Evolutionary conservation across 1,284 basidiomycete species (phyloP), one percentile per base, ranked within the genome.

Genomic region (Rhizoctonia solani): DNA sequence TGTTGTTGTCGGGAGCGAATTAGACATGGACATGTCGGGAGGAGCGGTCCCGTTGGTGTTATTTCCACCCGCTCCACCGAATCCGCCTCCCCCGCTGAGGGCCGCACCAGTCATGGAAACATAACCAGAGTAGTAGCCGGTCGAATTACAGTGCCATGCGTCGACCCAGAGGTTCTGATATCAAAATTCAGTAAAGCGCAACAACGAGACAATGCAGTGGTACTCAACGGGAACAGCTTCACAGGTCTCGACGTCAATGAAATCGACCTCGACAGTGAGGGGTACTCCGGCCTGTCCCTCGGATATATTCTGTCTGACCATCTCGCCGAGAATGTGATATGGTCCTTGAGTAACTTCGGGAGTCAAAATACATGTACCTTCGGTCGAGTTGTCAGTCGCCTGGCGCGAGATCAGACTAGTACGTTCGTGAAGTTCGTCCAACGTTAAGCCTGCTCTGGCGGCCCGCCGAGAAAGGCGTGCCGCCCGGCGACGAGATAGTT

Each of bases 211-310:
- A 44, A 4, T 19, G 11, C 11, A 54, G 5, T 6, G 16, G 16
- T 52, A 65, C 61, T 39, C 49, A 53, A 83, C 1, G 83, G 80
- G 0, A 89, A 78, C 19, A 88, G 87, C 72, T 85, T 77, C n/a
- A 77, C 88, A 91, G 1, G 87, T 89, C 72, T 87, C 82, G 5
- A 89, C 83, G 72, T 90, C 88, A 67, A 90, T 87, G 9, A 89
- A 83, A 37, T 87, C 87, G 44, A 90, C 86, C 71, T 89, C 86
- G 69, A 89, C 80, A 46, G 79, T 74, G 72, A 86, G 77, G 34
- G 77, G 74, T 3, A 85, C 73, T 58, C 84, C 84, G n/a, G 81
- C 73, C 74, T 85, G 79, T 70, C 79, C 77, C 69, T 84, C 83
- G 23, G 79, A 80, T 72, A 85, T 78, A 75, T 85, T 80, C 65